A percentile compares a stretch with the other conserved stretches of the same genome.
These are phyloP conservation scores for Calonectria ilicicola DNA, from an alignment of 2,329 filamentous ascomycete species.

Conservation along the genomic window DNA sequence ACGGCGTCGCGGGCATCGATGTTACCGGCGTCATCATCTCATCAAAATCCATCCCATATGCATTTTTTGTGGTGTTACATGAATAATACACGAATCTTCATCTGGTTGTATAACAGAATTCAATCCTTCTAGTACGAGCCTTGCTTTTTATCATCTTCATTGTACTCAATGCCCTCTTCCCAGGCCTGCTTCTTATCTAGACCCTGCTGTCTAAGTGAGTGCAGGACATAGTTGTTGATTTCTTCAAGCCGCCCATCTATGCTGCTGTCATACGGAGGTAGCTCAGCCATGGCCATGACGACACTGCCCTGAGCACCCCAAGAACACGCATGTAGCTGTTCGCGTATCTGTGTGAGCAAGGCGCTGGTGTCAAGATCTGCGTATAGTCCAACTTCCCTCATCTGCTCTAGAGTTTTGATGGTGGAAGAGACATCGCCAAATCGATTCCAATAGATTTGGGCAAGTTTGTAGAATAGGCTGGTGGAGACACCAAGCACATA, in stretches of 20 bases:
- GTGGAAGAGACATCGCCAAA: slow-evolving; percentile 69
- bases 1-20: neutral
- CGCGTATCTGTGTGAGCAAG: slow-evolving; percentile 46
- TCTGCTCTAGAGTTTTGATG: slow-evolving; percentile 70
- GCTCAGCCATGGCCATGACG: slow-evolving; percentile 53
- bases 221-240: slow-evolving; percentile 7
- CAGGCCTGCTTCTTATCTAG: neutral
- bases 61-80: slow-evolving; percentile 15
- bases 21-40: neutral
- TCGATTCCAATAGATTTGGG: slow-evolving; percentile 71
- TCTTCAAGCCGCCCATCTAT: slow-evolving; percentile 39
- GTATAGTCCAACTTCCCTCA: slow-evolving; percentile 72
- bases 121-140: neutral
- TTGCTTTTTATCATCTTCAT: slow-evolving; percentile 2
- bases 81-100: slow-evolving; percentile 7
- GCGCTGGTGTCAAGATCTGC: slow-evolving; percentile 57
- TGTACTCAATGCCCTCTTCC: neutral
- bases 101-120: neutral
- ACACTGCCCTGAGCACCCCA: slow-evolving; percentile 53
- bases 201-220: slow-evolving; percentile 19
- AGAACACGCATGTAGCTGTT: slow-evolving; percentile 49
- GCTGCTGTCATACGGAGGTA: slow-evolving; percentile 48
- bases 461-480: slow-evolving; percentile 75
- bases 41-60: slow-evolving; percentile 4
- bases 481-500: slow-evolving; percentile 80